Evolutionary conservation across 768 basidiomycete species (phyloP), one percentile per base, ranked within the genome.

Genomic region (Hygrocybe coccinea): DNA sequence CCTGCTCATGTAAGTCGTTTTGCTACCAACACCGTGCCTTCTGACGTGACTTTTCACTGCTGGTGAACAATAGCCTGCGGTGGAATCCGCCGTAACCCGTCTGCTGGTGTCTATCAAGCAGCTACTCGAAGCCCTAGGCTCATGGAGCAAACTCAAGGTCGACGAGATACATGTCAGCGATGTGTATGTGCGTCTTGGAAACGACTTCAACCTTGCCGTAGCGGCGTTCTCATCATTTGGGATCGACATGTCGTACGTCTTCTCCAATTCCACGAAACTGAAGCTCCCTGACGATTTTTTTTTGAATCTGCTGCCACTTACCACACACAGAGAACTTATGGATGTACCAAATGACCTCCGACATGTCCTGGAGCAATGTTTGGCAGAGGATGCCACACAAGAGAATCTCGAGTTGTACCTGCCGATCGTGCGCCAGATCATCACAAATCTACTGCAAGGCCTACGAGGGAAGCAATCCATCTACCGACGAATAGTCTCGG

Each of bases 191-290:
- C 83, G 85, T 53, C 78, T 99, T 21, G 97, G 97, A 21, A 97
- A 98, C 71, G 95, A 97, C 67, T 98, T 99, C 77, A 97, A 97
- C 66, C 82, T 84, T 14, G 94, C 94, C 9, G 91, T 95, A 37
- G 82, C 87, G 52, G 92, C 94, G 1, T 99, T 99, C 67, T 80
- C 81, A 2, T 75, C 80, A 11, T 92, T 86, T 61, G 84, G 86
- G 58, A 95, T 99, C 56, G 84, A 89, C 58, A 97, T 98, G 89
- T 76, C 79, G 95, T 97, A 70, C 69, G 91, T 81, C 17, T 17
- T n/a, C 45, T 55, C 56, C 46, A 59, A 29, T 29, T 8, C 29
- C 29, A 8, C 29, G 8, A 29, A 29, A 29, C 29, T 29, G 29
- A 29, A 58, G 52, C 60, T 62, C n/a, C n/a, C 34, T 41, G 2